Evolutionary conservation across 2,329 filamentous ascomycete species (phyloP), one percentile per base, ranked within the genome.

Genomic region (Xylariaceae sp.): DNA sequence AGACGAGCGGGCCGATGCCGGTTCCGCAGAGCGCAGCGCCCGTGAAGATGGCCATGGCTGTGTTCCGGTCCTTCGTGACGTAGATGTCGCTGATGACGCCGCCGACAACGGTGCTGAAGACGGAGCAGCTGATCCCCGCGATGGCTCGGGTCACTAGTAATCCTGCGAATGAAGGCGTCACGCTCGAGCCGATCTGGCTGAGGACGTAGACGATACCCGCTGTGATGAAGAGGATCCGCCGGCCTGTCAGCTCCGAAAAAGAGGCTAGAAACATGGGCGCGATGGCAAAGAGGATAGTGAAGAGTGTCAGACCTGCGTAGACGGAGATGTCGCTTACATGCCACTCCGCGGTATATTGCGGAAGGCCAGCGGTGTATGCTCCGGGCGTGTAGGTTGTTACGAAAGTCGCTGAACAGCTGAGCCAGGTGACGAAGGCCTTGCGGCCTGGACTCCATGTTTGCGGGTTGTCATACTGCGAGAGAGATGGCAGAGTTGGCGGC

Each of bases 21-120:
- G 29, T 35, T 6, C 43, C 43, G 27, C 22, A 23, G 14, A 45
- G 21, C 12, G 29, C 37, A 5, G 29, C 29, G 4, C 37, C 37
- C 4, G 35, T 35, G 22, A 36, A 45, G 3, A 45, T 34, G 4
- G 43, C 37, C 43, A 45, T 45, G 20, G 43, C 25, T 2, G 43
- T 40, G 20, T 45, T 45, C 11, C 43, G 36, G 6, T 45, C 43
- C 11, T 36, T 37, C 6, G 37, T 21, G 14, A 19, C 8, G 20
- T 36, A 40, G 6, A 45, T 36, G 27, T 45, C 43, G 21, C 35
- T 40, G 20, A 45, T 40, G 22, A 40, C 43, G 19, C 43, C 43
- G 4, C 37, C 43, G 5, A 40, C 32, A 8, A 40, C 21, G n/a
- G 43, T 45, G 29, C 37, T 40, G 37, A 40, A 45, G 27, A 45